Conservation (phyloP, 73 alveolate genomes). For the Paramecium tetraurelia region DNA sequence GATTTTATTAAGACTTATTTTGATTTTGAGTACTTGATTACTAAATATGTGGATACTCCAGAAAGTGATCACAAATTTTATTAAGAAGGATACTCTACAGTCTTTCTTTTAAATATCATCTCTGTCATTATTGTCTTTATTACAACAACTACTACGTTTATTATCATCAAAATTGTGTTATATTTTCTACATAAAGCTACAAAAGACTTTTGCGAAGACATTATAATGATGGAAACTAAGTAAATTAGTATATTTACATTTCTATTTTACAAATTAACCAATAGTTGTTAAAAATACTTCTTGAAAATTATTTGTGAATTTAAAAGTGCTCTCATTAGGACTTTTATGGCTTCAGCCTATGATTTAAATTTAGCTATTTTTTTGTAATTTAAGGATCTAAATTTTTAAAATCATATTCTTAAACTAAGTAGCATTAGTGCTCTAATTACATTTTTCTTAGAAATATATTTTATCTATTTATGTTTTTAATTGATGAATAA, state of each 20-base stretch:
- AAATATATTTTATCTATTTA: neutral
- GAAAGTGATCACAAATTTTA: neutral
- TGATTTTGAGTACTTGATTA: neutral
- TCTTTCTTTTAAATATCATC: neutral
- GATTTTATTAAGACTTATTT: neutral
- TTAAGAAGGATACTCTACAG: slow-evolving; percentile 34
- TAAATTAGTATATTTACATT: neutral
- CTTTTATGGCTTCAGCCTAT: slow-evolving; percentile 36
- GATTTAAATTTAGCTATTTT: slow-evolving; percentile 33
- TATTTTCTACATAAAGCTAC: neutral
- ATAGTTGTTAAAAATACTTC: neutral
- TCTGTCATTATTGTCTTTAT: neutral
- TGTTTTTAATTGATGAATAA: neutral
- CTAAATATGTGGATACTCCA: neutral
- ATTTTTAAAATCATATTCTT: neutral
- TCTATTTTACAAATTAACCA: neutral
- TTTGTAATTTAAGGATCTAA: neutral
- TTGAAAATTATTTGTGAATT: neutral
- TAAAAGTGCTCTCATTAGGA: neutral
- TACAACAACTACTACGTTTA: neutral
- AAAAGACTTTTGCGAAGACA: neutral
- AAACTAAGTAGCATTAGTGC: neutral
- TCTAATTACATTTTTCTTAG: neutral
- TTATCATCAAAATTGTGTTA: neutral
- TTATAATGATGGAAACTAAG: neutral